phyloP scores from a whole-genome alignment of 768 basidiomycete species.

The Clathrus columnatus region DNA sequence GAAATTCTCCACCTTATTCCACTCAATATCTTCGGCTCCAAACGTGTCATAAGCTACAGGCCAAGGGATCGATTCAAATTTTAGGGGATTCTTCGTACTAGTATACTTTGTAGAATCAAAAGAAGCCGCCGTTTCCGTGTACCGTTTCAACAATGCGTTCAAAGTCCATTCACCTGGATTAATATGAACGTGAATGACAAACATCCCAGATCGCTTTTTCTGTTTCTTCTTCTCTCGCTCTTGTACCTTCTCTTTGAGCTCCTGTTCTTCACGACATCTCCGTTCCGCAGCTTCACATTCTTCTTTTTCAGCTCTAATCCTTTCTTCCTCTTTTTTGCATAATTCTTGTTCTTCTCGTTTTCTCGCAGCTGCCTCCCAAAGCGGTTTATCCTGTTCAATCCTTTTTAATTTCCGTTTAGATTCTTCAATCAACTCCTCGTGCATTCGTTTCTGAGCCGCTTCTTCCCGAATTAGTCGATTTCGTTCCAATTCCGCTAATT shows the following conservation, averaged over 20 bases:
- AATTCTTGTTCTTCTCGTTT: no score
- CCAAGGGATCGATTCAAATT: slow-evolving; percentile 65
- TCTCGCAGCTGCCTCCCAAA: no score
- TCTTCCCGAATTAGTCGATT: no score
- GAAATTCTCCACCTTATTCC: slow-evolving; percentile 63
- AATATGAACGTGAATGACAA: slow-evolving; percentile 15
- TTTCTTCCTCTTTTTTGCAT: no score
- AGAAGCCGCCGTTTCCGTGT: slow-evolving; percentile 45
- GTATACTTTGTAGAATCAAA: slow-evolving; percentile 60
- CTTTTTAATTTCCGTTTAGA: no score
- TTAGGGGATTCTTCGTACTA: slow-evolving; percentile 37
- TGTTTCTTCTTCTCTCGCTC: slow-evolving; percentile 34
- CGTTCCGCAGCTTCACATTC: slow-evolving; percentile 21
- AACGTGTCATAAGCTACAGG: slow-evolving; percentile 51
- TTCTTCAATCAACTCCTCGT: slow-evolving; percentile 18
- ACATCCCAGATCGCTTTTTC: slow-evolving; percentile 45
- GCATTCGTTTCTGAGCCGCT: slow-evolving; percentile 34
- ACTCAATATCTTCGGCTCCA: slow-evolving; percentile 58
- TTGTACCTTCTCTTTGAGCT: slow-evolving; percentile 25
- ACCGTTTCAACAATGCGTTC: slow-evolving; percentile 62
- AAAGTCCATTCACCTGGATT: slow-evolving; percentile 39
- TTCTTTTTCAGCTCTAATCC: slow-evolving; percentile 17
- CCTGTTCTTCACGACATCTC: slow-evolving; percentile 17
- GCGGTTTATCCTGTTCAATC: no score
- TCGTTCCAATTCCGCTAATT: no score